Evolutionary conservation across 768 basidiomycete species (phyloP), one percentile per base, ranked within the genome.

Genomic region (Naganishia randhawae): DNA sequence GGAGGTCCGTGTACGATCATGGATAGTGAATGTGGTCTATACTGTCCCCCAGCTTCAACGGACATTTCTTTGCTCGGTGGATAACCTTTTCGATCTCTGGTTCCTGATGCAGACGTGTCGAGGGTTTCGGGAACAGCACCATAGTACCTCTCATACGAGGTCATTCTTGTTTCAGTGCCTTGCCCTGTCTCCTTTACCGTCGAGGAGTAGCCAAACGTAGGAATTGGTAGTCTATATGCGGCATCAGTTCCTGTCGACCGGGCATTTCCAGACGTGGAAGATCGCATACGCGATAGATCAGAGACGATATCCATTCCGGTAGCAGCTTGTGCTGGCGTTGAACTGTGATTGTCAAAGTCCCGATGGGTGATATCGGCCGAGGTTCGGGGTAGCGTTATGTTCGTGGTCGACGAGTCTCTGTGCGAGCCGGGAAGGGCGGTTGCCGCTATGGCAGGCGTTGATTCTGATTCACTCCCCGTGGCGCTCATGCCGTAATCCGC

Each of bases 301-400:
- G 57, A 61, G 14, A 61, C 57, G n/a, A 61, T 35, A 29, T 61
- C 57, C 57, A 61, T 61, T 14, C 57, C 57, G 2, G 57, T 61
- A 11, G 22, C 39, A 2, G 57, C 57, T 27, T 25, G 37, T n/a
- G 57, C 57, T 25, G 57, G 57, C 16, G 57, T 61, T 25, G 57
- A 61, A 9, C 39, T 25, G 22, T 35, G 22, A 22, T 61, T 39
- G 39, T 41, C 25, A 25, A 41, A 61, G 4, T 31, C 27, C 27
- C 57, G 57, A 22, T 42, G 57, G 14, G 22, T 31, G 8, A 31
- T 6, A 53, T 61, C 57, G 16, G 25, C 8, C 2, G 35, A 11
- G n/a, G 33, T 41, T 10, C 35, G 10, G 19, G 27, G 35, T n/a
- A n/a, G 45, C 31, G 16, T 19, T 17, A 5, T 22, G 35, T 2